phyloP scores from a whole-genome alignment of 345 rosid species.

The Theobroma cacao region DNA sequence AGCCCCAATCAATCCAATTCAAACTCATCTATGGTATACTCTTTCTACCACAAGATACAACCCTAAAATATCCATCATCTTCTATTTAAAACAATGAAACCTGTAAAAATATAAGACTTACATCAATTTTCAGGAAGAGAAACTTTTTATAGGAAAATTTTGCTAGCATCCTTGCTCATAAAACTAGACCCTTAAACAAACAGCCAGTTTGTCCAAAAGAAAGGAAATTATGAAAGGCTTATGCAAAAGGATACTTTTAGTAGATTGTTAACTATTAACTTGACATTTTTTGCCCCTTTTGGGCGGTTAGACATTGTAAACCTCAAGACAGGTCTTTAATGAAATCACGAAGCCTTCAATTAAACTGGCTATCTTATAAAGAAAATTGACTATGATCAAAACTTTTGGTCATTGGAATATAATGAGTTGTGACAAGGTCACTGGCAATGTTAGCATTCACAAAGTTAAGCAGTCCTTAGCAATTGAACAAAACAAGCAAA shows the following conservation, averaged over 20 bases:
- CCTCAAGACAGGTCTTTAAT: neutral
- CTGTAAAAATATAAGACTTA: no score
- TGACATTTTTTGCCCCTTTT: neutral
- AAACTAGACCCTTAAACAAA: neutral
- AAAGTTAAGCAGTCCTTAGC: neutral
- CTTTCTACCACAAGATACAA: neutral
- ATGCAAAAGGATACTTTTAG: neutral
- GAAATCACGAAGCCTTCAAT: neutral
- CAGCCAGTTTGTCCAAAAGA: neutral
- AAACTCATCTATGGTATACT: neutral
- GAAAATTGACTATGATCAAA: neutral
- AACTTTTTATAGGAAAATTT: neutral
- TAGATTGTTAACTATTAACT: neutral
- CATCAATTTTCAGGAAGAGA: neutral
- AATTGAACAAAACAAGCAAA: neutral
- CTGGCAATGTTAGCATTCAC: neutral
- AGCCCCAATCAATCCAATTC: neutral
- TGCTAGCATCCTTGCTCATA: neutral
- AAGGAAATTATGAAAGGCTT: neutral
- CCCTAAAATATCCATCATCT: neutral
- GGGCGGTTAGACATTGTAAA: neutral
- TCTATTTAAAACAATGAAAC: neutral
- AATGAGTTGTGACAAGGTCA: neutral
- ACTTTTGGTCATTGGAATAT: neutral
- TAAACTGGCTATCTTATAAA: neutral